phyloP scores from a whole-genome alignment of 2,329 filamentous ascomycete genomes.

The Calonectria fujianensis region DNA sequence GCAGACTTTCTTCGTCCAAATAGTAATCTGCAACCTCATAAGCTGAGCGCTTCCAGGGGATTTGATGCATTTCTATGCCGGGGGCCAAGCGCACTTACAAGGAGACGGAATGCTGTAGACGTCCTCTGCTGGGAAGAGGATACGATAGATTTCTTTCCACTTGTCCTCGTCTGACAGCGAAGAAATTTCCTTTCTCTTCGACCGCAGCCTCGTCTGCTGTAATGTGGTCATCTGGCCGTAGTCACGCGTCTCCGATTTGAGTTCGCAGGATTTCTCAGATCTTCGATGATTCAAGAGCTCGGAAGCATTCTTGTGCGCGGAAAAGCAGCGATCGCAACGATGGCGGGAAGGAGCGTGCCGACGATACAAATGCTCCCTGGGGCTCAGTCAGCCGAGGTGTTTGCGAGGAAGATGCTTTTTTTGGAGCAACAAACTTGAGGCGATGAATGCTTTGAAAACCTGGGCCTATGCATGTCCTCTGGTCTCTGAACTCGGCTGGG shows the following conservation, averaged over 20 bases:
- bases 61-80: background rate
- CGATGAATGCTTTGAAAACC: conserved; percentile 17
- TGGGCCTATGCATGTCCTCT: conserved; percentile 9
- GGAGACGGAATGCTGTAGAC: background rate
- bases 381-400: background rate
- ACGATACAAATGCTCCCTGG: conserved; percentile 15
- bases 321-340: conserved; percentile 11
- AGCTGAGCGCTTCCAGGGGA: background rate
- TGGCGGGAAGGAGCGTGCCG: conserved; percentile 12
- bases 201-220: background rate
- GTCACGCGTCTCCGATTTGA: background rate
- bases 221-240: background rate
- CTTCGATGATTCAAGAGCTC: background rate
- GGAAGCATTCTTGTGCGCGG: background rate
- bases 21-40: background rate
- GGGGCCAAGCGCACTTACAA: background rate
- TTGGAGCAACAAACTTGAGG: background rate
- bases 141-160: conserved; percentile 16
- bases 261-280: background rate
- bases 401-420: background rate
- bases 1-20: background rate
- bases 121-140: background rate
- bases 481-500: background rate
- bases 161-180: background rate
- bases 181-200: background rate